These are phyloP conservation scores for Neurospora sp. DNA, from an alignment of 495 filamentous ascomycete genomes.

Conservation along the genomic window DNA sequence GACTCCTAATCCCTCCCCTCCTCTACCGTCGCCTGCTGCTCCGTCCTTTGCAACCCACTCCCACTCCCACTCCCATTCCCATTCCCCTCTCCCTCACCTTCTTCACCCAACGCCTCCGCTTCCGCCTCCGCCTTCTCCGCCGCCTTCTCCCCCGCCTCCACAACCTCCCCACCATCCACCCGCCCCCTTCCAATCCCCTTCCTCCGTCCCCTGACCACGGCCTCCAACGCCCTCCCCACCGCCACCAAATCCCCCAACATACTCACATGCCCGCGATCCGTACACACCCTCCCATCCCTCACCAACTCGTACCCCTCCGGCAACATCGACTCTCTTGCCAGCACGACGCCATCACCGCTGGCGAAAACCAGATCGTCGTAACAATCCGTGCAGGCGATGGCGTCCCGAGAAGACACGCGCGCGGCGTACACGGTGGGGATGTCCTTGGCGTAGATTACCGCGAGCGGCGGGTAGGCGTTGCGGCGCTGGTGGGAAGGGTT, in stretches of 20 bases:
- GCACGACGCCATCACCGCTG: conserved; percentile 80
- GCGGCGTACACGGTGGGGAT: conserved; percentile 78
- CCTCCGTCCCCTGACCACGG: conserved; percentile 52
- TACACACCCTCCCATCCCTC: conserved; percentile 61
- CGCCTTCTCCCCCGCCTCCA: neutral
- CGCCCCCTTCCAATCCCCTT: conserved; percentile 59
- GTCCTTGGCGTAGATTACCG: conserved; percentile 81
- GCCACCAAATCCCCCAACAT: conserved; percentile 77
- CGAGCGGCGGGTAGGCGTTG: conserved; percentile 71
- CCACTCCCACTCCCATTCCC: neutral
- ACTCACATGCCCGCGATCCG: conserved; percentile 77
- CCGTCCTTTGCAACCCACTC: neutral
- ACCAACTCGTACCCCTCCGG: conserved; percentile 62
- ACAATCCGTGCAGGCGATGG: conserved; percentile 63
- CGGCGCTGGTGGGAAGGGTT: conserved; percentile 43
- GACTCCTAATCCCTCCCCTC: neutral
- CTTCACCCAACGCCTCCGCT: neutral
- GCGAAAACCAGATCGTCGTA: conserved; percentile 86
- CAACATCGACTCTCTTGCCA: conserved; percentile 19
- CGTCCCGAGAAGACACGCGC: conserved; percentile 49
- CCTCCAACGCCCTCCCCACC: conserved; percentile 63
- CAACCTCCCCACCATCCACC: neutral
- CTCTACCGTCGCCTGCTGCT: neutral
- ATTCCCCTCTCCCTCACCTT: neutral
- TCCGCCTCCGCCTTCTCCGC: neutral